Percentiles rank a stretch among this genome's conserved stretches.
Evolutionary conservation across 306 rosid species (phyloP).

Genomic region (Lupinus albus): DNA sequence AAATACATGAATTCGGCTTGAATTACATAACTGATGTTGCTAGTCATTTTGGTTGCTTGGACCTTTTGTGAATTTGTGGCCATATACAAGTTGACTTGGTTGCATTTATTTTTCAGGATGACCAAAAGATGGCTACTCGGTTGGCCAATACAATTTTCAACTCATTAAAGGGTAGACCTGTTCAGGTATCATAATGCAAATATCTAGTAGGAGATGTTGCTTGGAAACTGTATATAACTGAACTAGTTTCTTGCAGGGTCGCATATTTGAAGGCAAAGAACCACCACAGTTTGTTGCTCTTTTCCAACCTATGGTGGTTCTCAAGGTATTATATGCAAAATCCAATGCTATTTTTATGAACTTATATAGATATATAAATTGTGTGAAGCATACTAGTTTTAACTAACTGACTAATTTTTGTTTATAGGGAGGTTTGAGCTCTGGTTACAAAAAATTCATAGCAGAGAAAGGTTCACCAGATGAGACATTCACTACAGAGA

Average conservation of each 20-base stretch:
- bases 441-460: constrained; percentile 73
- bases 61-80: constrained; percentile 7
- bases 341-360: constrained; percentile 12
- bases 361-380: constrained; percentile 12
- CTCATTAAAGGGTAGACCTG: constrained; percentile 98
- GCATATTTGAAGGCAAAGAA: constrained; percentile 85
- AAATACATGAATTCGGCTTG: constrained; percentile 13
- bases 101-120: constrained; percentile 65
- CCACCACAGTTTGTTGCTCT: constrained; percentile 92
- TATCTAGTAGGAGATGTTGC: constrained; percentile 37
- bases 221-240: constrained; percentile 39
- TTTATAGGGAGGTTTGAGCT: constrained; percentile 90
- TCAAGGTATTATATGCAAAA: constrained; percentile 62
- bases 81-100: constrained; percentile 30
- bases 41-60: constrained; percentile 3
- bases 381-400: constrained; percentile 31
- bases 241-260: constrained; percentile 71
- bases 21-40: constrained; percentile 10
- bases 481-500: constrained; percentile 76
- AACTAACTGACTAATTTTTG: constrained; percentile 41
- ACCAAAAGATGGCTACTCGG: constrained; percentile 82
- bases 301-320: constrained; percentile 93
- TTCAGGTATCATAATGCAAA: constrained; percentile 68
- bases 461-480: constrained; percentile 75
- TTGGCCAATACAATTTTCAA: constrained; percentile 86